Conservation (phyloP, 352 stramenopile genomes). For the Globisporangium takayamanum region DNA sequence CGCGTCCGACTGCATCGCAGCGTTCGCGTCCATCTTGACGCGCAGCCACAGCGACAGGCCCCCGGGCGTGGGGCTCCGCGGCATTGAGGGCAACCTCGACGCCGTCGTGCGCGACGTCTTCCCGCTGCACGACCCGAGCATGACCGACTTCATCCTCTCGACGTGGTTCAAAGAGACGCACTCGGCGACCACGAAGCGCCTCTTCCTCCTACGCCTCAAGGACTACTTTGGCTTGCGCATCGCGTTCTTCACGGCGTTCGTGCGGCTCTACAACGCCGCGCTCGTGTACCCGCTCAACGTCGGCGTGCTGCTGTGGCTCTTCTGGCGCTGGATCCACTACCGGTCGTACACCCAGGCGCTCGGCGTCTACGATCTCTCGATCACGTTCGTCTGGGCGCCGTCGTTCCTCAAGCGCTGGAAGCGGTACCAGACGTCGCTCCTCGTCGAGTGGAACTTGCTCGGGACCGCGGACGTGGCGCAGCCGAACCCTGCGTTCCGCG, state of each 20-base stretch:
- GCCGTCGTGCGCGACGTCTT: constrained; percentile 45
- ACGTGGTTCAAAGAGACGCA: constrained; percentile 46
- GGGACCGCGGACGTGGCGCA: constrained; percentile 41
- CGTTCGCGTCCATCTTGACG: constrained; percentile 52
- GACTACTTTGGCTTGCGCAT: constrained; percentile 59
- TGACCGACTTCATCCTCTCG: constrained; percentile 56
- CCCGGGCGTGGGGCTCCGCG: constrained; percentile 34
- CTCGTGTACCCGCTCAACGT: constrained; percentile 40
- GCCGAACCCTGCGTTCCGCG: constrained; percentile 44
- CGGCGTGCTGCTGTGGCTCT: constrained; percentile 42
- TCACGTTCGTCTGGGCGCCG: constrained; percentile 50
- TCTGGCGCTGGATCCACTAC: constrained; percentile 55
- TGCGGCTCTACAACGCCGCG: constrained; percentile 49
- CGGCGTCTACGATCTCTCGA: constrained; percentile 38
- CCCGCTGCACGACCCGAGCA: constrained; percentile 51
- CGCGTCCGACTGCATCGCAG: constrained; percentile 35
- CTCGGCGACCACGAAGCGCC: constrained; percentile 28
- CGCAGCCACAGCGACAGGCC: constrained; percentile 35
- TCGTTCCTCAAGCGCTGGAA: constrained; percentile 53
- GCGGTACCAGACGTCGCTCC: constrained; percentile 56
- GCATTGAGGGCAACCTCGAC: constrained; percentile 50
- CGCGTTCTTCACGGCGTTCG: constrained; percentile 54
- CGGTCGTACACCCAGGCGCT: constrained; percentile 42
- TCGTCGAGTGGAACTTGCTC: constrained; percentile 58
- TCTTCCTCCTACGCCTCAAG: constrained; percentile 52